These are phyloP conservation scores for Calonectria montana DNA, from an alignment of 2,329 filamentous ascomycete species.

Conservation along the genomic window DNA sequence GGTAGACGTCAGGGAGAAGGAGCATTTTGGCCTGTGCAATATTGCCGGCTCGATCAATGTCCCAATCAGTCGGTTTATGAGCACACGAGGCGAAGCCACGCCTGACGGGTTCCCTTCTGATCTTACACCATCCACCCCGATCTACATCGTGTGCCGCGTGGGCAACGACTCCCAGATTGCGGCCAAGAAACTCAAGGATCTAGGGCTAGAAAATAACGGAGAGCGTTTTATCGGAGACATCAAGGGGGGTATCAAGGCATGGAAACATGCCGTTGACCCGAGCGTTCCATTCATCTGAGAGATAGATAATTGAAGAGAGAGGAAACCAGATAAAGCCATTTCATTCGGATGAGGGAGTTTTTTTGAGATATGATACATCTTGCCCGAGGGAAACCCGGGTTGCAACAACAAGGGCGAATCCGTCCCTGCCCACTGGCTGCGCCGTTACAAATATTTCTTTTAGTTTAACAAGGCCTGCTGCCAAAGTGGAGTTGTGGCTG, in stretches of 20 bases:
- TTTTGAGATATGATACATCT: slow-evolving; percentile 43
- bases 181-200: slow-evolving; percentile 71
- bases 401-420: slow-evolving; percentile 27
- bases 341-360: slow-evolving; percentile 41
- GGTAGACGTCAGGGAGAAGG: slow-evolving; percentile 85
- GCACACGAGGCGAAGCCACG: slow-evolving; percentile 50
- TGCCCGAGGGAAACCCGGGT: slow-evolving; percentile 33
- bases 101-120: slow-evolving; percentile 54
- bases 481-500: slow-evolving; percentile 13
- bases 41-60: slow-evolving; percentile 82
- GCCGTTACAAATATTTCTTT: slow-evolving; percentile 36
- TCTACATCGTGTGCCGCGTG: slow-evolving; percentile 79
- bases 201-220: slow-evolving; percentile 64
- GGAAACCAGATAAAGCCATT: slow-evolving; percentile 21
- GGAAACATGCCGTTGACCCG: slow-evolving; percentile 75
- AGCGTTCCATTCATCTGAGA: slow-evolving; percentile 64
- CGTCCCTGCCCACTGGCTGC: slow-evolving; percentile 33
- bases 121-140: slow-evolving; percentile 58
- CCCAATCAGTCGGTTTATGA: slow-evolving; percentile 68
- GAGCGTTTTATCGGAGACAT: slow-evolving; percentile 76
- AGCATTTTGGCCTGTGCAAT: slow-evolving; percentile 84
- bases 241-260: slow-evolving; percentile 76
- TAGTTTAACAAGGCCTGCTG: slow-evolving; percentile 7
- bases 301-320: slow-evolving; percentile 14
- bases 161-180: slow-evolving; percentile 85